Evolutionary conservation across 306 rosid species (phyloP).

Genomic region (Pyrus betulifolia): DNA sequence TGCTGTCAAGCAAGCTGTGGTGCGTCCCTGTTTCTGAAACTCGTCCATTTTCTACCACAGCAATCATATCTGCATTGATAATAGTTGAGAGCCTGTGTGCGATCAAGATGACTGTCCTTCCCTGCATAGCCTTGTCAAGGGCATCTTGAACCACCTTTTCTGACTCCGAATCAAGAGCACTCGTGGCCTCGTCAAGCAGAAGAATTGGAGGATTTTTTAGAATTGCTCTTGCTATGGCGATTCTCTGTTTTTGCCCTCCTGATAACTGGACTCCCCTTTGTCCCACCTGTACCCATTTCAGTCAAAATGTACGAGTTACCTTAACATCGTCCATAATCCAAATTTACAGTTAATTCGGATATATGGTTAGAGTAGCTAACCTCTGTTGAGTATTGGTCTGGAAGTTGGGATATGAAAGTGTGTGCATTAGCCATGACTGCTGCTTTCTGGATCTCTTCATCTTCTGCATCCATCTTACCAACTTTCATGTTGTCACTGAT

Average conservation of each 20-base stretch:
- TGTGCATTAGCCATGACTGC: conserved; percentile 73
- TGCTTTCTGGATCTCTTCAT: conserved; percentile 53
- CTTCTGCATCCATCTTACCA: conserved; percentile 67
- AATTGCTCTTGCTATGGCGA: conserved; percentile 85
- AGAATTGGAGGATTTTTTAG: conserved; percentile 78
- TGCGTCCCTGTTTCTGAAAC: conserved; percentile 71
- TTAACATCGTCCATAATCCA: background rate
- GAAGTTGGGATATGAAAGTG: conserved; percentile 67
- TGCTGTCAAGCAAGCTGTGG: conserved; percentile 51
- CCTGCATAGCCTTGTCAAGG: conserved; percentile 70
- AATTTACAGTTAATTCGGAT: background rate
- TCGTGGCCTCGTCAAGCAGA: conserved; percentile 84
- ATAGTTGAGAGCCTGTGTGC: conserved; percentile 85
- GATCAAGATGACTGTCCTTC: conserved; percentile 69
- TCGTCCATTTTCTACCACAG: conserved; percentile 63
- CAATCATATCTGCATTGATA: conserved; percentile 75
- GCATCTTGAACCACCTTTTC: conserved; percentile 81
- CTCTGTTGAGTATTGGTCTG: conserved; percentile 68
- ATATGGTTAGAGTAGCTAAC: conserved; percentile 23
- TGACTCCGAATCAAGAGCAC: conserved; percentile 86
- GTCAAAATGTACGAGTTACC: background rate
- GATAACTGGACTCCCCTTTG: conserved; percentile 81
- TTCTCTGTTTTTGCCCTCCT: conserved; percentile 89
- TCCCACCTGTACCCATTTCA: conserved; percentile 46
- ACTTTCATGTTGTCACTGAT: conserved; percentile 66